phyloP scores from a whole-genome alignment of 1,284 basidiomycete genomes.

The Cystobasidium sp. region DNA sequence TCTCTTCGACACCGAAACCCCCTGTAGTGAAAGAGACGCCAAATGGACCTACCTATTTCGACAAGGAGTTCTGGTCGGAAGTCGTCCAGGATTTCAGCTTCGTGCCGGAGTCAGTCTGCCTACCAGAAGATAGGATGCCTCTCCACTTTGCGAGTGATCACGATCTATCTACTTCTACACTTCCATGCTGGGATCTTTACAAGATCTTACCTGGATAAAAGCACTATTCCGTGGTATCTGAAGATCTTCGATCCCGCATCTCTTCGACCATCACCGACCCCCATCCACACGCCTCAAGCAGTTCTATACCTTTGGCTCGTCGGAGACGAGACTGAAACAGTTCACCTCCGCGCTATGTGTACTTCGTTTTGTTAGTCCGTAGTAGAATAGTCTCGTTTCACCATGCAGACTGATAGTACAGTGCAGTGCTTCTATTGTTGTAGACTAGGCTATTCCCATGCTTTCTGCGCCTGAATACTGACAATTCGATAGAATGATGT shows the following conservation, averaged over 20 bases:
- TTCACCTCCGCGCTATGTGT: no score
- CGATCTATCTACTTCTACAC: slow-evolving; percentile 30
- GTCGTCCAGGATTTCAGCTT: slow-evolving; percentile 40
- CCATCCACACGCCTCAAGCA: no score
- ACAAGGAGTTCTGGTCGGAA: slow-evolving; percentile 30
- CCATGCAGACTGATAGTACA: no score
- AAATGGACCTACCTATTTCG: slow-evolving; percentile 20
- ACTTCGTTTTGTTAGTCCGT: no score
- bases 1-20: slow-evolving; percentile 4
- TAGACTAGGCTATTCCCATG: no score
- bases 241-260: neutral
- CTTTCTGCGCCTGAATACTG: no score
- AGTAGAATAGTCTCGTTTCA: no score
- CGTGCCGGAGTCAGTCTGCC: slow-evolving; percentile 31
- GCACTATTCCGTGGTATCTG: neutral
- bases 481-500: no score
- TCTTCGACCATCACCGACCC: neutral
- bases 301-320: no score
- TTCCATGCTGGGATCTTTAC: slow-evolving; percentile 42
- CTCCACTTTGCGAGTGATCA: slow-evolving; percentile 37
- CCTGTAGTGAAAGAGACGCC: slow-evolving; percentile 8
- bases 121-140: slow-evolving; percentile 31
- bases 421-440: no score
- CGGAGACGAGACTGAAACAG: no score
- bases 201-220: slow-evolving; percentile 13